These are phyloP conservation scores for Solanum hybrid DNA, from an alignment of 305 asterid genomes.

Conservation along the genomic window DNA sequence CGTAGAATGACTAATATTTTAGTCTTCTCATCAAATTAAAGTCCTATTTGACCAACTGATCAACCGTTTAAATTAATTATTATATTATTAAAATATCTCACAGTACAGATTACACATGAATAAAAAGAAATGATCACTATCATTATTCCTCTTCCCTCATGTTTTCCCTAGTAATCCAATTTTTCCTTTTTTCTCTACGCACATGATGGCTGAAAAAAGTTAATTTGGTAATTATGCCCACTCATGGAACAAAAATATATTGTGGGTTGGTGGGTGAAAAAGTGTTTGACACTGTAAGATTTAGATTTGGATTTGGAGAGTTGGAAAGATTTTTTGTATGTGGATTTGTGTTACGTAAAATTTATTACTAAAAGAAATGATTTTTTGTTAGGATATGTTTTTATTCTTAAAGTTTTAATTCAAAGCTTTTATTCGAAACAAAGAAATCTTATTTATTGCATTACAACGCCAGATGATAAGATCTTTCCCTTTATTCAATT, in stretches of 20 bases:
- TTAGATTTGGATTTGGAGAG: neutral
- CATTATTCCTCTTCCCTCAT: neutral
- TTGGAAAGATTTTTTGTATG: neutral
- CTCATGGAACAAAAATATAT: neutral
- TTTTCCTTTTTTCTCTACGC: neutral
- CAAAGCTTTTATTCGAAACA: rapidly evolving
- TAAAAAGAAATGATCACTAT: neutral
- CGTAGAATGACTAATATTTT: neutral
- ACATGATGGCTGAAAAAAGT: conserved; percentile 1
- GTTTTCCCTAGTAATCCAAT: neutral
- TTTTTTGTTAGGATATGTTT: neutral
- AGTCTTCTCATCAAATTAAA: neutral
- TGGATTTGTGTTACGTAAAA: neutral
- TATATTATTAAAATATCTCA: neutral
- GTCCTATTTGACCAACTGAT: neutral
- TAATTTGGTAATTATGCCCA: neutral
- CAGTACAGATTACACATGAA: neutral
- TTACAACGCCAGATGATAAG: neutral
- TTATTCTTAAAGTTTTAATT: neutral
- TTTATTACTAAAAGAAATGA: neutral
- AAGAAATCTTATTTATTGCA: neutral
- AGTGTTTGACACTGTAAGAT: neutral
- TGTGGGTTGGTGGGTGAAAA: neutral
- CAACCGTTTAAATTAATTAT: neutral
- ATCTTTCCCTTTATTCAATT: neutral